Conservation (phyloP, 257 asterid species). For the Solanum phureja region DNA sequence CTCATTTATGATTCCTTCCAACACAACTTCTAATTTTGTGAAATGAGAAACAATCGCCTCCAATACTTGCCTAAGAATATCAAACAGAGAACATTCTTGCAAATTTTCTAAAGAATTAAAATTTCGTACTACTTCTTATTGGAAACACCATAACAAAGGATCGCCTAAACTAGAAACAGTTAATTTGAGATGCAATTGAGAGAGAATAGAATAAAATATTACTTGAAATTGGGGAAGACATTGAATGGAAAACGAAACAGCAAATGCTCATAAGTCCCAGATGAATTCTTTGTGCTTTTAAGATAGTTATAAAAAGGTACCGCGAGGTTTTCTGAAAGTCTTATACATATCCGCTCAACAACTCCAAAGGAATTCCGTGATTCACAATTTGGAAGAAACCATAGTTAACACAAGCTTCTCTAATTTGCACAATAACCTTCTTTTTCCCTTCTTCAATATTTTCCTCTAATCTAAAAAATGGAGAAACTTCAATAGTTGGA, state of each 20-base stretch:
- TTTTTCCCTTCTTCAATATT: not conserved
- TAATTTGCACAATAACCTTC: not conserved
- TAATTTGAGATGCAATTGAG: not conserved
- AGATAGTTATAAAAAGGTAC: constrained; percentile 18
- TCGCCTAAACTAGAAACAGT: not conserved
- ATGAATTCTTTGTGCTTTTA: constrained; percentile 24
- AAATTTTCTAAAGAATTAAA: not conserved
- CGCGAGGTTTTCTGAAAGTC: constrained; percentile 26
- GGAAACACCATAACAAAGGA: not conserved
- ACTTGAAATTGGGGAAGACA: not conserved
- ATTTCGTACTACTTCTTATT: not conserved
- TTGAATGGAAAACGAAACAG: constrained; percentile 29
- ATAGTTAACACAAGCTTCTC: constrained; percentile 20
- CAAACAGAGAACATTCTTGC: not conserved
- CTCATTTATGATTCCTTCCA: constrained; percentile 31
- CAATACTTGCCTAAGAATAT: constrained; percentile 20
- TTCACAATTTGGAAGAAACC: constrained; percentile 36
- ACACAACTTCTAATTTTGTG: constrained; percentile 13
- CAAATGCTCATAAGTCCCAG: constrained; percentile 34
- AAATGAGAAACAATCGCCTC: constrained; percentile 32
- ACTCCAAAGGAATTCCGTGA: constrained; percentile 29
- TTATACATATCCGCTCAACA: constrained; percentile 14
- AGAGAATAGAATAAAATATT: not conserved
- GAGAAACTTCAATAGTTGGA: not conserved
- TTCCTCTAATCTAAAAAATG: not conserved